Evolutionary conservation across 1,139 yeast genomes (phyloP).

Genomic region (Scheffersomyces titani): DNA sequence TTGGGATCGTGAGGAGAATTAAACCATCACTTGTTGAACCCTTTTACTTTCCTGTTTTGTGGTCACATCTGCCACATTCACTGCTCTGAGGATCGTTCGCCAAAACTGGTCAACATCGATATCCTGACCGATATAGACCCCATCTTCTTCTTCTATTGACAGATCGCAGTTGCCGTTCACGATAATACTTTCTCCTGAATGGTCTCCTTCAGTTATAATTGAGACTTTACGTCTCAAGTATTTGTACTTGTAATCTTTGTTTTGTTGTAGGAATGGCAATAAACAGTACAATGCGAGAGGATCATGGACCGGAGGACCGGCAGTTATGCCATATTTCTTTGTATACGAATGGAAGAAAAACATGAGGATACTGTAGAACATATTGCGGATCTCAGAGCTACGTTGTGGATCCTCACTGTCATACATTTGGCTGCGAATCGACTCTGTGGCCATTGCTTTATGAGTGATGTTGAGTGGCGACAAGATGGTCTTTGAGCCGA

Average conservation of each 20-base stretch:
- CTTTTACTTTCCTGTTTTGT: neutral
- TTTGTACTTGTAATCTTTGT: constrained; percentile 32
- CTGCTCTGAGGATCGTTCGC: constrained; percentile 46
- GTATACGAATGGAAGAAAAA: constrained; percentile 48
- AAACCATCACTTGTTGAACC: too few relatives aligned
- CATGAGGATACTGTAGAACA: constrained; percentile 58
- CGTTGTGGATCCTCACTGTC: constrained; percentile 10
- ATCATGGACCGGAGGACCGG: constrained; percentile 83
- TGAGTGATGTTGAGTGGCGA: constrained; percentile 75
- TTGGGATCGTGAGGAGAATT: too few relatives aligned
- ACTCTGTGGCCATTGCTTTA: constrained; percentile 57
- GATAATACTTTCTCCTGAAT: constrained; percentile 37
- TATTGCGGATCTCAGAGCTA: constrained; percentile 45
- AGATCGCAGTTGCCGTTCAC: constrained; percentile 31
- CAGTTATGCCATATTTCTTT: constrained; percentile 40
- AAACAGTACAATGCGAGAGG: constrained; percentile 70
- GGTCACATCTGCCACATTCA: constrained; percentile 25
- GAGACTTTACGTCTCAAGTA: constrained; percentile 26
- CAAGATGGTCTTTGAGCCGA: constrained; percentile 53
- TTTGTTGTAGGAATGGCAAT: constrained; percentile 43
- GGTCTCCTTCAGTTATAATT: constrained; percentile 30
- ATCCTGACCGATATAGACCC: constrained; percentile 46
- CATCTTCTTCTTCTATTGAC: constrained; percentile 29
- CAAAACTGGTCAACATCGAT: constrained; percentile 55
- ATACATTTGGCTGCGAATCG: constrained; percentile 39